Evolutionary conservation across 768 basidiomycete species (phyloP).

Genomic region (Pulveroboletus frians): DNA sequence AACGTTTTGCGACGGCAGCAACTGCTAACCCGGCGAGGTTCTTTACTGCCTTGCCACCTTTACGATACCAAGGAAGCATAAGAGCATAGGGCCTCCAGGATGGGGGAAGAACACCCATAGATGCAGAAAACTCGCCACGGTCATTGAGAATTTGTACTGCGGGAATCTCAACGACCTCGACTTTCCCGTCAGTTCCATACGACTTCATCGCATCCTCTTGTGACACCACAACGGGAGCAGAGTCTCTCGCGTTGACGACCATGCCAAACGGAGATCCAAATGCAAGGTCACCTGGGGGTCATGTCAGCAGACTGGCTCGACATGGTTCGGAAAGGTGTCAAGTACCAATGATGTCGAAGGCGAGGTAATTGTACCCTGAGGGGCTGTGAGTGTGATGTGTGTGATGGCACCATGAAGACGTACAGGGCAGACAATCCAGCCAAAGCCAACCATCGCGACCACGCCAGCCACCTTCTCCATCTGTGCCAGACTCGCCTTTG

Average conservation of each 20-base stretch:
- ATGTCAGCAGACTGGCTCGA: not conserved
- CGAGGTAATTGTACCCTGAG: conserved; percentile 55
- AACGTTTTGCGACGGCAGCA: conserved; percentile 72
- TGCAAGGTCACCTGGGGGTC: conserved; percentile 53
- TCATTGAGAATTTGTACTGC: conserved; percentile 84
- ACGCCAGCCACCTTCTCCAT: conserved; percentile 57
- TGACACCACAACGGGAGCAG: conserved; percentile 60
- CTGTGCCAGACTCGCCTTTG: conserved; percentile 51
- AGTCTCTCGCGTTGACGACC: conserved; percentile 68
- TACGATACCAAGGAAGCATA: conserved; percentile 70
- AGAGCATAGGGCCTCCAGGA: conserved; percentile 63
- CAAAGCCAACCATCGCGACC: conserved; percentile 60
- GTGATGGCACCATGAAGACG: conserved; percentile 18
- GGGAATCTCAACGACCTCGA: conserved; percentile 58
- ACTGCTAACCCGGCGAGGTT: conserved; percentile 75
- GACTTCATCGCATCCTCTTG: conserved; percentile 50
- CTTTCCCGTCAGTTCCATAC: conserved; percentile 43
- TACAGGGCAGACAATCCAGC: conserved; percentile 72
- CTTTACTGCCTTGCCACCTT: conserved; percentile 61
- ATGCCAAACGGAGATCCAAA: conserved; percentile 90
- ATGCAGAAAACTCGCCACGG: conserved; percentile 81
- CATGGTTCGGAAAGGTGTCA: not conserved
- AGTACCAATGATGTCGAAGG: conserved; percentile 71
- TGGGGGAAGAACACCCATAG: conserved; percentile 72
- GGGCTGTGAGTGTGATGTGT: conserved; percentile 6